Evolutionary conservation across 1,284 basidiomycete species (phyloP).

Genomic region (Cryptococcus jaspeensis): DNA sequence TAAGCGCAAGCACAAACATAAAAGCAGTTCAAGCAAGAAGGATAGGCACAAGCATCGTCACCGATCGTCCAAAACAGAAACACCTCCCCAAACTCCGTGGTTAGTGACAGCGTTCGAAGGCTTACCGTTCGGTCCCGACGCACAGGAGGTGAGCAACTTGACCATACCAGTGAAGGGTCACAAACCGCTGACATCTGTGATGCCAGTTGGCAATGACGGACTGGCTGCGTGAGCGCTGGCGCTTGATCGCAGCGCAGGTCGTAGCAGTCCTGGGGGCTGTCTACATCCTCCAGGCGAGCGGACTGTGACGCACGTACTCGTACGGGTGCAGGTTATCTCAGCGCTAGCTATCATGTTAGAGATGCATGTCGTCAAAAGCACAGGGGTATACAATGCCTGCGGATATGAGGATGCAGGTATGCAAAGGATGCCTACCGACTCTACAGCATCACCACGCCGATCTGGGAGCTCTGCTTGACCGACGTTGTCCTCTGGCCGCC

Average conservation of each 20-base stretch:
- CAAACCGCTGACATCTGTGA: too few species aligned
- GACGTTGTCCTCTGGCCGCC: slow-evolving; percentile 54
- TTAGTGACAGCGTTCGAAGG: slow-evolving; percentile 18
- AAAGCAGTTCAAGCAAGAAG: too few species aligned
- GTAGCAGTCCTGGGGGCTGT: slow-evolving; percentile 17
- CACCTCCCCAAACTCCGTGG: slow-evolving; percentile 9
- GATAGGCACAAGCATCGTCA: neutral
- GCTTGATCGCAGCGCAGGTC: slow-evolving; percentile 17
- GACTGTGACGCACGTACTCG: slow-evolving; percentile 8
- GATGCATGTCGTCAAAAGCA: neutral
- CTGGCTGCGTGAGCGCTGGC: slow-evolving; percentile 21
- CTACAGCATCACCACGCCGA: slow-evolving; percentile 53
- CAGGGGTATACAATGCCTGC: neutral
- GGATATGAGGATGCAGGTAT: neutral
- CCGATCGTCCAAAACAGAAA: neutral
- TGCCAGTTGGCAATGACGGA: slow-evolving; percentile 8
- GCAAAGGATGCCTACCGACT: neutral
- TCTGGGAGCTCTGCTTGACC: slow-evolving; percentile 37
- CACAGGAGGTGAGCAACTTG: slow-evolving; percentile 16
- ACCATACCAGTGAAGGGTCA: too few species aligned
- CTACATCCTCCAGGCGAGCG: slow-evolving; percentile 24
- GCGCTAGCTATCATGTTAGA: neutral
- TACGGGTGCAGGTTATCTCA: neutral
- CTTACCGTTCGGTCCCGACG: slow-evolving; percentile 28
- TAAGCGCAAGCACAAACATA: slow-evolving; percentile 1